These are phyloP conservation scores for Blastobotrys aristatus DNA, from an alignment of 1,139 yeast species.

Conservation along the genomic window DNA sequence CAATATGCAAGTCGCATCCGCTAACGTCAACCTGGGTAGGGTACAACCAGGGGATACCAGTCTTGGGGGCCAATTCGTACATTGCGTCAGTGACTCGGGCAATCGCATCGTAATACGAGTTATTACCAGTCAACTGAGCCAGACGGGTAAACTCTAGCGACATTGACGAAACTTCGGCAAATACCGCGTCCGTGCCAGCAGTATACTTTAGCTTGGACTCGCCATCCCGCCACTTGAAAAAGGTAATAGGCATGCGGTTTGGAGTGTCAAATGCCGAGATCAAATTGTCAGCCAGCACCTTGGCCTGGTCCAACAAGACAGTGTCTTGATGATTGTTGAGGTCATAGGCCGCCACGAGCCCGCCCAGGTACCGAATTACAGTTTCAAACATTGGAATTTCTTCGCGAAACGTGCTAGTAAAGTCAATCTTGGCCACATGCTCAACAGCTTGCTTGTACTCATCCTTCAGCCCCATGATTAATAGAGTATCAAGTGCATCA, in stretches of 20 bases:
- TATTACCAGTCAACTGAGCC: conserved; percentile 60
- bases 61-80: conserved; percentile 33
- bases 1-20: conserved; percentile 39
- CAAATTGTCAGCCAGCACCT: conserved; percentile 59
- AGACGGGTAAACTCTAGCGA: conserved; percentile 66
- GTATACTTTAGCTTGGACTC: conserved; percentile 28
- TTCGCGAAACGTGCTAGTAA: conserved; percentile 39
- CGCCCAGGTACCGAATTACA: conserved; percentile 66
- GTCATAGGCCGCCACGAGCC: conserved; percentile 65
- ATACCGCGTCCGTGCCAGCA: conserved; percentile 39
- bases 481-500: conserved; percentile 66
- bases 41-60: conserved; percentile 39
- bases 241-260: conserved; percentile 63
- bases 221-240: conserved; percentile 52
- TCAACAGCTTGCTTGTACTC: conserved; percentile 51
- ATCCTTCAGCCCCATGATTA: conserved; percentile 52
- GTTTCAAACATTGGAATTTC: conserved; percentile 67
- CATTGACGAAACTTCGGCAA: conserved; percentile 66
- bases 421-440: conserved; percentile 51
- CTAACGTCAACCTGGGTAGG: conserved; percentile 45
- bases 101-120: conserved; percentile 44
- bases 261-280: conserved; percentile 66
- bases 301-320: conserved; percentile 51
- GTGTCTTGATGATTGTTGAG: conserved; percentile 47
- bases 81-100: conserved; percentile 42